Percentiles rank a stretch among this genome's conserved stretches.
phyloP scores from a whole-genome alignment of 2,329 filamentous ascomycete genomes.

The Fusarium nelsonii region DNA sequence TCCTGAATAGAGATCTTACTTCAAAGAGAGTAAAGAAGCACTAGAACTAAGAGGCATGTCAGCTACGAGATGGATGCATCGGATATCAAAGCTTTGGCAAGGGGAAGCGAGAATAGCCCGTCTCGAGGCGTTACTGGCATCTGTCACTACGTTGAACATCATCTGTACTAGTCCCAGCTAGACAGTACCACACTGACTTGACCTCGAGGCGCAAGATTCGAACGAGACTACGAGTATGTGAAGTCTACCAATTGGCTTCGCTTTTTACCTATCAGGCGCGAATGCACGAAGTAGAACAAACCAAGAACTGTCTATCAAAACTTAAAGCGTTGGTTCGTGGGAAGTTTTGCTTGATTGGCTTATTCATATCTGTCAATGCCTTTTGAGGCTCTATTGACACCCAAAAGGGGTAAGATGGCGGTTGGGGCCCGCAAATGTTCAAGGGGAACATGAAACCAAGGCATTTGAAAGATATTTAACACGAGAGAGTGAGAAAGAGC shows the following conservation, averaged over 20 bases:
- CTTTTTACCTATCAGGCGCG: conserved; percentile 13
- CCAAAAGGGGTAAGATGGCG: conserved; percentile 40
- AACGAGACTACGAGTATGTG: neutral
- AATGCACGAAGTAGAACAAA: conserved; percentile 8
- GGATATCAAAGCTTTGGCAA: conserved; percentile 11
- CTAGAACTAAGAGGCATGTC: neutral
- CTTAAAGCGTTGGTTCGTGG: conserved; percentile 10
- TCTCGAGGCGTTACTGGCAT: conserved; percentile 28
- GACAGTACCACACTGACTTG: conserved; percentile 2
- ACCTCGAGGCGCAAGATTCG: neutral
- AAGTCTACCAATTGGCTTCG: conserved; percentile 3
- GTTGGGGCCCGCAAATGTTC: conserved; percentile 15
- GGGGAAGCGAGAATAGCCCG: neutral
- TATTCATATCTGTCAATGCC: conserved; percentile 23
- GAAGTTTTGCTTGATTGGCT: conserved; percentile 1
- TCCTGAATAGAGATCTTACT: neutral
- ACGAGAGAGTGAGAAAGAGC: neutral
- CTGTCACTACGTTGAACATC: neutral
- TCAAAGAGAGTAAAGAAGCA: conserved; percentile 5
- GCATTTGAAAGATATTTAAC: neutral
- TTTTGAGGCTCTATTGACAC: conserved; percentile 47
- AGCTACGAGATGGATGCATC: conserved; percentile 6
- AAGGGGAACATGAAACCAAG: conserved; percentile 12
- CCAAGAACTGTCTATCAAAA: neutral
- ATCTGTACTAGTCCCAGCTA: neutral